Evolutionary conservation across 2,329 filamentous ascomycete species (phyloP).

Genomic region (Aphanocladium album): DNA sequence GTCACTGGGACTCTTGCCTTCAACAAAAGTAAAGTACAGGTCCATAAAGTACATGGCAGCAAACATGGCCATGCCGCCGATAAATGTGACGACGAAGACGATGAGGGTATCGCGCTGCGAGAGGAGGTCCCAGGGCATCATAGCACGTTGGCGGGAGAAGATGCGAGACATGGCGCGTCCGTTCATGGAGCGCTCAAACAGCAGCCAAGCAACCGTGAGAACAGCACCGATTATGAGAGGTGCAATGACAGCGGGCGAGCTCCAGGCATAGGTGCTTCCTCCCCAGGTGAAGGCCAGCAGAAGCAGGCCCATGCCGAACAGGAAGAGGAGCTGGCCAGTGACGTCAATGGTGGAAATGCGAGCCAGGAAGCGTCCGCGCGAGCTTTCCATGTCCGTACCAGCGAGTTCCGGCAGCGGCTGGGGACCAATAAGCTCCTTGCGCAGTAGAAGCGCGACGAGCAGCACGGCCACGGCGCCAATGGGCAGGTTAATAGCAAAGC

Average conservation of each 20-base stretch:
- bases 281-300: slow-evolving; percentile 54
- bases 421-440: slow-evolving; percentile 53
- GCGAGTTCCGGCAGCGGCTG: slow-evolving; percentile 42
- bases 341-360: slow-evolving; percentile 50
- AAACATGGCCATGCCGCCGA: slow-evolving; percentile 52
- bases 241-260: slow-evolving; percentile 41
- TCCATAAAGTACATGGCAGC: slow-evolving; percentile 60
- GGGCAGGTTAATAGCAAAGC: slow-evolving; percentile 59
- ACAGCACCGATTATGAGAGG: slow-evolving; percentile 43
- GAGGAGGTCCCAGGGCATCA: slow-evolving; percentile 61
- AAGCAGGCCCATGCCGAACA: slow-evolving; percentile 48
- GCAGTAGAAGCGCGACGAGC: slow-evolving; percentile 50
- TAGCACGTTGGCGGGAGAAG: slow-evolving; percentile 52
- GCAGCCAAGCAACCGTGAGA: slow-evolving; percentile 38
- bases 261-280: slow-evolving; percentile 49
- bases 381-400: slow-evolving; percentile 29
- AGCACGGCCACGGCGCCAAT: slow-evolving; percentile 46
- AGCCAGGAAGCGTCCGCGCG: slow-evolving; percentile 30
- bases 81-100: slow-evolving; percentile 57
- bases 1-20: slow-evolving; percentile 20
- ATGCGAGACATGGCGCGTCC: slow-evolving; percentile 39
- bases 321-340: slow-evolving; percentile 52
- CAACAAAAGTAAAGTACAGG: slow-evolving; percentile 63
- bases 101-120: slow-evolving; percentile 52
- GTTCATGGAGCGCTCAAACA: slow-evolving; percentile 52